Evolutionary conservation across 768 basidiomycete genomes (phyloP).

Genomic region (Tricholoma matsutake): DNA sequence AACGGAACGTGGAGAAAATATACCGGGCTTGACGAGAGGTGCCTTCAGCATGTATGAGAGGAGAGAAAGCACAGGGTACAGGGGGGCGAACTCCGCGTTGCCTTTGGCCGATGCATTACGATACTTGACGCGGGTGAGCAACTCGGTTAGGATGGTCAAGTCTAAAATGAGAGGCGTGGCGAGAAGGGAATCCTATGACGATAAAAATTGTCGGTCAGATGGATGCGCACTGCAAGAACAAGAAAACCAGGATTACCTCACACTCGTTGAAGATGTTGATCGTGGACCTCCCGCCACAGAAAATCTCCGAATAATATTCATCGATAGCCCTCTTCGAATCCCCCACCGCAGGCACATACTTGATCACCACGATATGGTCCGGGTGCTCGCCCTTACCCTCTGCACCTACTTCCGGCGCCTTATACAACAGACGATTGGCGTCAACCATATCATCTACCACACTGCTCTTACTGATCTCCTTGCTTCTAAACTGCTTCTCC

Average conservation of each 20-base stretch:
- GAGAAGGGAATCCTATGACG: slow-evolving; percentile 81
- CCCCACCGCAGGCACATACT: slow-evolving; percentile 94
- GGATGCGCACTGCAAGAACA: neutral
- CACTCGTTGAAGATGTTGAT: slow-evolving; percentile 99
- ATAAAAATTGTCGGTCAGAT: neutral
- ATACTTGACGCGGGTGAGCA: slow-evolving; percentile 91
- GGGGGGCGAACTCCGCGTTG: slow-evolving; percentile 65
- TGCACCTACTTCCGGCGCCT: slow-evolving; percentile 60
- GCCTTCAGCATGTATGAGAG: slow-evolving; percentile 98
- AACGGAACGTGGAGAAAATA: slow-evolving; percentile 11
- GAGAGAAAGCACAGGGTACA: slow-evolving; percentile 90
- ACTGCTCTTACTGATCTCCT: slow-evolving; percentile 96
- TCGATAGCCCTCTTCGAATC: slow-evolving; percentile 99
- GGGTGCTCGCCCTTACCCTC: slow-evolving; percentile 92
- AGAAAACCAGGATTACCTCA: slow-evolving; percentile 52
- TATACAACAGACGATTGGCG: slow-evolving; percentile 86
- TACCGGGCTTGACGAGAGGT: slow-evolving; percentile 88
- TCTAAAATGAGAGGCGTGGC: slow-evolving; percentile 98
- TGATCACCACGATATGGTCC: slow-evolving; percentile 96
- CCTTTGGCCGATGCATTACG: slow-evolving; percentile 43
- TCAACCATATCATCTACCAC: slow-evolving; percentile 99
- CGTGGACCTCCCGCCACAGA: slow-evolving; percentile 90
- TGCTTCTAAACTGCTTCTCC: slow-evolving; percentile 92
- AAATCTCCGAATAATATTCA: slow-evolving; percentile 97
- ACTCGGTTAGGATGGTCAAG: slow-evolving; percentile 87